phyloP scores from a whole-genome alignment of 768 basidiomycete genomes.

The Coprinopsis strossmayeri region DNA sequence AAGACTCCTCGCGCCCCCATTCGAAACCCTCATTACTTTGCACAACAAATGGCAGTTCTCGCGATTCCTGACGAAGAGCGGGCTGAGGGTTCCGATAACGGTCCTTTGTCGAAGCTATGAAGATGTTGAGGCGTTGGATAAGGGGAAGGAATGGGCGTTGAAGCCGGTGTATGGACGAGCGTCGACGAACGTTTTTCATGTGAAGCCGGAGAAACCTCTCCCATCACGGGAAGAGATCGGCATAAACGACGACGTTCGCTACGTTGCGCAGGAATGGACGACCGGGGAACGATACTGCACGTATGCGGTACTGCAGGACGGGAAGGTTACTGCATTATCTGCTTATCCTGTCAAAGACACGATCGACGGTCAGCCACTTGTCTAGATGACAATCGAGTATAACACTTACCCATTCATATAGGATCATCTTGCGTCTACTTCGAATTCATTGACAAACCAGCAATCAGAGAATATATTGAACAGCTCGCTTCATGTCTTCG shows the following conservation, averaged over 20 bases:
- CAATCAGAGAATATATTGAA: slow-evolving; percentile 11
- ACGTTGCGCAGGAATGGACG: slow-evolving; percentile 18
- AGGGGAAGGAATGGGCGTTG: slow-evolving; percentile 15
- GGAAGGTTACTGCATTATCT: slow-evolving; percentile 12
- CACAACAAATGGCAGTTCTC: slow-evolving; percentile 20
- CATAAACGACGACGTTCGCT: slow-evolving; percentile 13
- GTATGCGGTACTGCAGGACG: slow-evolving; percentile 14
- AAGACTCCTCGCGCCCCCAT: slow-evolving; percentile 14
- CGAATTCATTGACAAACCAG: slow-evolving; percentile 12
- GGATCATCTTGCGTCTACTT: slow-evolving; percentile 18
- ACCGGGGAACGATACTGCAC: slow-evolving; percentile 15
- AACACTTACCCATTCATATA: background rate
- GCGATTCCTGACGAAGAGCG: slow-evolving; percentile 8
- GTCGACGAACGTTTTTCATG: slow-evolving; percentile 14
- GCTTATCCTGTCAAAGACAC: slow-evolving; percentile 18
- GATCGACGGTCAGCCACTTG: slow-evolving; percentile 13
- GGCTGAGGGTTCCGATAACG: slow-evolving; percentile 12
- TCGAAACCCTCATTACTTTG: slow-evolving; percentile 13
- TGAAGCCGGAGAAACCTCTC: slow-evolving; percentile 12
- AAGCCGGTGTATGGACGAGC: slow-evolving; percentile 17
- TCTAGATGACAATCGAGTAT: background rate
- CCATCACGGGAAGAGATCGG: slow-evolving; percentile 11
- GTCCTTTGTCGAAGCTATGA: slow-evolving; percentile 11
- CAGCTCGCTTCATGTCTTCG: slow-evolving; percentile 9
- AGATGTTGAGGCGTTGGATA: slow-evolving; percentile 10